Evolutionary conservation across 495 filamentous ascomycete genomes (phyloP), one percentile per base, ranked within the genome.

Genomic region (Aspergillus sclerotiicarbonarius): DNA sequence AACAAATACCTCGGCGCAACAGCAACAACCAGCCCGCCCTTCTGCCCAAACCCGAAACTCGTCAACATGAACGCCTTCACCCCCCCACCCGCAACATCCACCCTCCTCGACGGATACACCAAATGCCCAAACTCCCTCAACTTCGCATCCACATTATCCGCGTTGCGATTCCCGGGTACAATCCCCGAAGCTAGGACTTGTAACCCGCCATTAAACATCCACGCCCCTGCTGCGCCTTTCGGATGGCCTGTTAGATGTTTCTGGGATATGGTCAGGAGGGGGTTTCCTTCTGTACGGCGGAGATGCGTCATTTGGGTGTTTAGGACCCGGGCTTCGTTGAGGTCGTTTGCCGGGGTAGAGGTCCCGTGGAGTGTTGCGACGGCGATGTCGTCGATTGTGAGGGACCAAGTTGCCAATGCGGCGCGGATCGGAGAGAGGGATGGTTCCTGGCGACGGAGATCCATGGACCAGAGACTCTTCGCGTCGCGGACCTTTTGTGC

Each of bases 331-430:
- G 92, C 96, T 73, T 98, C 93, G 71, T 98, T 98, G 85, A 96
- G 97, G 80, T 98, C 93, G 68, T 98, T 98, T 56, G 94, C 94
- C 57, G 92, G 90, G 33, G 93, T 98, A 18, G 92, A 96, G 37
- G 93, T 98, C 61, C 94, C 93, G 75, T 98, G 93, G 87, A 97
- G 96, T 16, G 93, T 96, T 8, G 92, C 92, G 33, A 98, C 90
- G 58, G 74, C 86, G 45, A 98, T 82, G 64, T 98, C 93, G 68
- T 98, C 93, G 64, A 98, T 90, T 5, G 92, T 96, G 39, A 98
- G 84, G 66, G 91, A 91, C 93, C 94, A 98, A n/a, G 92, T 96
- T 41, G 93, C 93, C 47, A 98, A 82, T 35, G 93, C 89, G 64
- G 93, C 92, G 92, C 93, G 48, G 91, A 84, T 70, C 87, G 92